Percentiles rank a stretch among this genome's conserved stretches.
Conservation (phyloP, 164 flowering plant species). For the Chimonanthus salicifolius region DNA sequence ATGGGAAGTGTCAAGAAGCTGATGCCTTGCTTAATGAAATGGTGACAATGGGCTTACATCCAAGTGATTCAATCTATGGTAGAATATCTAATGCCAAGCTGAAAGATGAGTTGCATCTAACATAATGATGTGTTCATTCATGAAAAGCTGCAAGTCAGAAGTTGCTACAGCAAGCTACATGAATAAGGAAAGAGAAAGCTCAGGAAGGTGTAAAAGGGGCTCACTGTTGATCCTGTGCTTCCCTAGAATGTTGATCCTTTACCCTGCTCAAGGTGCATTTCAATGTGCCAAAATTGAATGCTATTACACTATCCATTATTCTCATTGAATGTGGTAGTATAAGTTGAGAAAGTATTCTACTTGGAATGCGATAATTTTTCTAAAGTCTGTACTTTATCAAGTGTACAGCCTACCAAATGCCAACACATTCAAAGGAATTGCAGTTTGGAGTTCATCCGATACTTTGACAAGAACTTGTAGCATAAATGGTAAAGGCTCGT, state of each 20-base stretch:
- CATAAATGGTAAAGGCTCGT: too few species aligned
- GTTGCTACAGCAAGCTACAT: not conserved
- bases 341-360: not conserved
- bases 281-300: not conserved
- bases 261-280: not conserved
- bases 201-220: not conserved
- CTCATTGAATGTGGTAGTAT: not conserved
- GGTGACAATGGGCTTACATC: slow-evolving; percentile 39
- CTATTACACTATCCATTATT: too few species aligned
- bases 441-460: not conserved
- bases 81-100: slow-evolving; percentile 36
- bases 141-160: not conserved
- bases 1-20: slow-evolving; percentile 58
- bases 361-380: too few species aligned
- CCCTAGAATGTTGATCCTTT: not conserved
- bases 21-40: slow-evolving; percentile 41
- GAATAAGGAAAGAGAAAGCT: not conserved
- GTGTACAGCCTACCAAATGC: not conserved
- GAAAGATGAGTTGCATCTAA: not conserved
- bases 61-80: slow-evolving; percentile 31
- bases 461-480: too few species aligned
- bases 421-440: too few species aligned
- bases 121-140: not conserved
- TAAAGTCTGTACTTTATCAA: not conserved
- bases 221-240: not conserved